Conservation (phyloP, 306 rosid genomes). For the Cicer arietinum region DNA sequence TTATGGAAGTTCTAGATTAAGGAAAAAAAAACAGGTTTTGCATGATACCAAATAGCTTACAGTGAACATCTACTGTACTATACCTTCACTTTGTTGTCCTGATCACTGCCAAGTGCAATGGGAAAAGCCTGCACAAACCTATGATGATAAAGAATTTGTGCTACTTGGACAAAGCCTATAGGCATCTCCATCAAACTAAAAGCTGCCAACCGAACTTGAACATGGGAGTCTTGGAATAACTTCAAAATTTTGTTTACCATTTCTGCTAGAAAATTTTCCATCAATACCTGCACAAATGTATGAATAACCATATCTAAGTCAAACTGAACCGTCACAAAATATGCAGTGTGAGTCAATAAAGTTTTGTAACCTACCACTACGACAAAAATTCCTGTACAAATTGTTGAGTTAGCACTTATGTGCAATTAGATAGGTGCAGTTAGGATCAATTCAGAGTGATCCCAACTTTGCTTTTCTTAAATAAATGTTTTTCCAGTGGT, state of each 20-base stretch:
- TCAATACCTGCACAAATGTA: slow-evolving; percentile 44
- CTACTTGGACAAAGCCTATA: slow-evolving; percentile 44
- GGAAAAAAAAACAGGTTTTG: neutral
- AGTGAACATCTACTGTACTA: neutral
- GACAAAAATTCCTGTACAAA: too few relatives aligned
- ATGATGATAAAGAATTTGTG: slow-evolving; percentile 47
- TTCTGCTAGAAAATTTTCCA: slow-evolving; percentile 44
- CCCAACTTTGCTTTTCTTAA: too few relatives aligned
- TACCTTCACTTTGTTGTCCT: slow-evolving; percentile 51
- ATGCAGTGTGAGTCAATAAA: neutral
- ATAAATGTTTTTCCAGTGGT: too few relatives aligned
- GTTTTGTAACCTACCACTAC: too few relatives aligned
- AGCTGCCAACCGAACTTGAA: slow-evolving; percentile 54
- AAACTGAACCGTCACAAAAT: neutral
- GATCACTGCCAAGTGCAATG: slow-evolving; percentile 45
- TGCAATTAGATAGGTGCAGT: too few relatives aligned
- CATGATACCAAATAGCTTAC: neutral
- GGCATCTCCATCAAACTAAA: slow-evolving; percentile 51
- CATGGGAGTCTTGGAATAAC: slow-evolving; percentile 48
- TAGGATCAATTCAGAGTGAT: too few relatives aligned
- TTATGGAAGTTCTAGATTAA: neutral
- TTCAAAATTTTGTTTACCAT: slow-evolving; percentile 46
- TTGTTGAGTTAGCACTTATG: too few relatives aligned
- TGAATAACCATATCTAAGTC: neutral
- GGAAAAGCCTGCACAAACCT: slow-evolving; percentile 50